phyloP scores from a whole-genome alignment of 495 filamentous ascomycete genomes.

The Tuber calosporum region DNA sequence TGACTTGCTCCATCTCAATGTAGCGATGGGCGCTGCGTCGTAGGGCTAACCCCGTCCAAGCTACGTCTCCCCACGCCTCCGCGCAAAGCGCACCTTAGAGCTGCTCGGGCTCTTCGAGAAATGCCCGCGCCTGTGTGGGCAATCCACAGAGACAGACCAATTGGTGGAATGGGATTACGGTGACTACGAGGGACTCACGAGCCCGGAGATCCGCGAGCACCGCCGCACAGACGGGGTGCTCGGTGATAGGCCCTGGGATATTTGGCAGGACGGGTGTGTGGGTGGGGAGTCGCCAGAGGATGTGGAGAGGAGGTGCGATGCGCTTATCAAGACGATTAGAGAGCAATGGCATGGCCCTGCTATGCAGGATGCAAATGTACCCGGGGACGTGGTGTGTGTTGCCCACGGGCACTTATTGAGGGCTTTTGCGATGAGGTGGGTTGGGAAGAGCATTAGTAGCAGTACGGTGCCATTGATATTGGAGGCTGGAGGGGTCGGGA shows the following conservation, averaged over 20 bases:
- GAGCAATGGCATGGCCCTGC: conserved; percentile 46
- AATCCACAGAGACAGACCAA: conserved; percentile 54
- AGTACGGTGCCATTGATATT: conserved; percentile 57
- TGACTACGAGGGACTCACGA: conserved; percentile 86
- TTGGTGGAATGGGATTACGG: conserved; percentile 95
- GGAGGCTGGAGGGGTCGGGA: conserved; percentile 77
- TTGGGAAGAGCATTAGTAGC: conserved; percentile 53
- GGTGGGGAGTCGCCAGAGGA: conserved; percentile 52
- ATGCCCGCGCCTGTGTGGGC: conserved; percentile 36
- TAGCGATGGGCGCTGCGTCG: conserved; percentile 4
- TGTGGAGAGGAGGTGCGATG: conserved; percentile 62
- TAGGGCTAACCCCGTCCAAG: not conserved
- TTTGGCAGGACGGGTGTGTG: conserved; percentile 54
- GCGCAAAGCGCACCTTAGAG: conserved; percentile 88
- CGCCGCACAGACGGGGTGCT: conserved; percentile 58
- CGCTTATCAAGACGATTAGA: conserved; percentile 66
- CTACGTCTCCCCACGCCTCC: conserved; percentile 78
- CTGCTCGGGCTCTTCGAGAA: conserved; percentile 56
- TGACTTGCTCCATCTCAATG: not conserved
- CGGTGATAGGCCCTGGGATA: conserved; percentile 59
- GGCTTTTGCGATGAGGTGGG: conserved; percentile 87
- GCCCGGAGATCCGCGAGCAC: conserved; percentile 56
- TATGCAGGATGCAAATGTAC: conserved; percentile 7
- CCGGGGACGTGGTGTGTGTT: conserved; percentile 59
- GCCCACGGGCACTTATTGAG: conserved; percentile 80